phyloP scores from a whole-genome alignment of 1,284 basidiomycete genomes.

The Ustanciosporium gigantosporum region DNA sequence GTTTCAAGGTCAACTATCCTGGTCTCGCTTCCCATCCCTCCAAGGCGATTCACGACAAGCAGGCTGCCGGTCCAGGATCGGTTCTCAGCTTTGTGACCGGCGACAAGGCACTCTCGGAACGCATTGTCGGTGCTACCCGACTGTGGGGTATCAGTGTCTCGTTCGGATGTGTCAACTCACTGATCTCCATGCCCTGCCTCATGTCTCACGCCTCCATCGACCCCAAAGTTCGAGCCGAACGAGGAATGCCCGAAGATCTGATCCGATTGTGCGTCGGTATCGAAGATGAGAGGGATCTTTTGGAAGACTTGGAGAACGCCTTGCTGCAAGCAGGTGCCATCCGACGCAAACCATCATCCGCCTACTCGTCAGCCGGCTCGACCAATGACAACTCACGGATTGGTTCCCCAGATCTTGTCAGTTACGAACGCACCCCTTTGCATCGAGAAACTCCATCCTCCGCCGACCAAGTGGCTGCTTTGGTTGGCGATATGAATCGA shows the following conservation, averaged over 20 bases:
- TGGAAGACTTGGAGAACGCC: slow-evolving; percentile 92
- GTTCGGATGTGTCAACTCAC: slow-evolving; percentile 95
- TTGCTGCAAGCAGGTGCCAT: slow-evolving; percentile 90
- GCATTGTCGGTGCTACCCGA: slow-evolving; percentile 86
- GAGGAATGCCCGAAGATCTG: slow-evolving; percentile 93
- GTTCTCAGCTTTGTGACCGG: slow-evolving; percentile 94
- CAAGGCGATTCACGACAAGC: slow-evolving; percentile 76
- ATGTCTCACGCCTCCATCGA: slow-evolving; percentile 99
- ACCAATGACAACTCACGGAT: slow-evolving; percentile 25
- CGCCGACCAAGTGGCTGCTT: slow-evolving; percentile 19
- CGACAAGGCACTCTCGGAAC: slow-evolving; percentile 85
- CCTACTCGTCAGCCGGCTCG: not conserved
- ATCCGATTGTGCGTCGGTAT: slow-evolving; percentile 98
- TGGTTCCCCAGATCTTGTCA: slow-evolving; percentile 27
- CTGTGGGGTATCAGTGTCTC: slow-evolving; percentile 98
- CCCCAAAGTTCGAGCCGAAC: slow-evolving; percentile 83
- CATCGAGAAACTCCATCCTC: slow-evolving; percentile 7
- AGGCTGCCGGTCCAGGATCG: slow-evolving; percentile 84
- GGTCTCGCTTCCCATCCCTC: slow-evolving; percentile 83
- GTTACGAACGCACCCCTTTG: slow-evolving; percentile 35
- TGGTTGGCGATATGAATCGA: slow-evolving; percentile 43
- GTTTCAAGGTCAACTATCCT: slow-evolving; percentile 92
- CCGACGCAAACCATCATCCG: slow-evolving; percentile 21
- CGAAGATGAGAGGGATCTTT: slow-evolving; percentile 87
- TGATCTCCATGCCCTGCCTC: slow-evolving; percentile 99